Conservation (phyloP, 2,329 filamentous ascomycete species). For the Davidsoniella neocaledoniae region DNA sequence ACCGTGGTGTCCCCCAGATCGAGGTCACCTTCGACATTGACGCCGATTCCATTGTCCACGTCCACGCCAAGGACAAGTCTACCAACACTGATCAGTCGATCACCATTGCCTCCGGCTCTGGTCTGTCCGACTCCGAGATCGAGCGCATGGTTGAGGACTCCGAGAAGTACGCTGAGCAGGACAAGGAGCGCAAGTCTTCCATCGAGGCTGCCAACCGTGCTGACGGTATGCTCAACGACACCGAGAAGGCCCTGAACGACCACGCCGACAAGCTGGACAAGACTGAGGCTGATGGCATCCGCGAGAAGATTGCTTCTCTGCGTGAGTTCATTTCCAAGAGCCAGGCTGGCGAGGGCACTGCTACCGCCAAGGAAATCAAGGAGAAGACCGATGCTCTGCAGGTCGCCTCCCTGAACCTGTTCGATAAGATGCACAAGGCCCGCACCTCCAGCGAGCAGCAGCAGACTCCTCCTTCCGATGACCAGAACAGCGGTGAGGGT, state of each 20-base stretch:
- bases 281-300: slow-evolving; percentile 80
- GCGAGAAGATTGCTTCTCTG: slow-evolving; percentile 76
- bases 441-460: slow-evolving; percentile 49
- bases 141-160: slow-evolving; percentile 96
- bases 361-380: slow-evolving; percentile 88
- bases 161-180: slow-evolving; percentile 84
- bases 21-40: slow-evolving; percentile 99
- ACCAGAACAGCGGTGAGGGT: slow-evolving; percentile 53
- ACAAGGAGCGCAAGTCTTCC: slow-evolving; percentile 90
- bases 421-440: slow-evolving; percentile 99
- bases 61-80: slow-evolving; percentile 97
- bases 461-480: slow-evolving; percentile 37
- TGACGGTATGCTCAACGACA: slow-evolving; percentile 91
- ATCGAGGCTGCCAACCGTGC: slow-evolving; percentile 97
- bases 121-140: slow-evolving; percentile 88
- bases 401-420: slow-evolving; percentile 84
- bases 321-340: slow-evolving; percentile 86
- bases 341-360: slow-evolving; percentile 76
- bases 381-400: slow-evolving; percentile 94
- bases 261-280: slow-evolving; percentile 94
- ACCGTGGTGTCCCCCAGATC: slow-evolving; percentile 88
- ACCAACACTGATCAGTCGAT: slow-evolving; percentile 99
- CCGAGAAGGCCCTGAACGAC: slow-evolving; percentile 95
- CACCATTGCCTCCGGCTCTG: slow-evolving; percentile 93
- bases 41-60: slow-evolving; percentile 93